Percentiles rank a stretch among this genome's conserved stretches.
Evolutionary conservation across 148 eudicot genomes (phyloP).

Genomic region (Fagopyrum esculentum): DNA sequence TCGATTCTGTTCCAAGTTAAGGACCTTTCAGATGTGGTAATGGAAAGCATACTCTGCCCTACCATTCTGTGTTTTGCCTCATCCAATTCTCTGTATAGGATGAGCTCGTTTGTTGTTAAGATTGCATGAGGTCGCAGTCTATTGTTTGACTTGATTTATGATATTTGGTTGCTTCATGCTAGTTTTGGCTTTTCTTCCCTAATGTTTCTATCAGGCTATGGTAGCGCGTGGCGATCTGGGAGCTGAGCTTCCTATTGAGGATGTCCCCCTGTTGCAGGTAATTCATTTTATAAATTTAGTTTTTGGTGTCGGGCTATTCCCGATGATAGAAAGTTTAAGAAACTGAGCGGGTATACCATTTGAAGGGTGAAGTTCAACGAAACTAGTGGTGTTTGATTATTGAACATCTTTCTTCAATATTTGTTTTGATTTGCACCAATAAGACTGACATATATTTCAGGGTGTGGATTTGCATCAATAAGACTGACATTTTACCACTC

Average conservation of each 20-base stretch:
- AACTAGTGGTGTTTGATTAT: no score
- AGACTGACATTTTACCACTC: no score
- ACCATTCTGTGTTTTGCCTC: no score
- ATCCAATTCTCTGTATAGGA: no score
- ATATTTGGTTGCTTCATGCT: neutral
- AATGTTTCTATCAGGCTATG: slow-evolving; percentile 57
- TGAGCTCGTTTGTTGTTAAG: neutral
- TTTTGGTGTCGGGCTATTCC: neutral
- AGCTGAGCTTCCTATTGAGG: slow-evolving; percentile 99
- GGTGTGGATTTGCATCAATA: no score
- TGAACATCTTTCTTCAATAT: no score
- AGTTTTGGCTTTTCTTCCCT: neutral
- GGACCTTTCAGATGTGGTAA: neutral
- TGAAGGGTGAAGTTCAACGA: neutral
- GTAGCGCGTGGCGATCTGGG: slow-evolving; percentile 99
- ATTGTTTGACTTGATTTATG: neutral
- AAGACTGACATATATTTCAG: no score
- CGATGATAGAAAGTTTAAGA: neutral
- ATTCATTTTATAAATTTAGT: neutral
- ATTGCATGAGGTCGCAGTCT: neutral
- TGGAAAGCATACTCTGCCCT: neutral
- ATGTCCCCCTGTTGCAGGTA: slow-evolving; percentile 98
- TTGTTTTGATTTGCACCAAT: no score
- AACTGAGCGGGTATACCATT: neutral
- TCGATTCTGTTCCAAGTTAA: neutral